phyloP scores from a whole-genome alignment of 2,329 filamentous ascomycete species.

The Verticillium klebahnii region DNA sequence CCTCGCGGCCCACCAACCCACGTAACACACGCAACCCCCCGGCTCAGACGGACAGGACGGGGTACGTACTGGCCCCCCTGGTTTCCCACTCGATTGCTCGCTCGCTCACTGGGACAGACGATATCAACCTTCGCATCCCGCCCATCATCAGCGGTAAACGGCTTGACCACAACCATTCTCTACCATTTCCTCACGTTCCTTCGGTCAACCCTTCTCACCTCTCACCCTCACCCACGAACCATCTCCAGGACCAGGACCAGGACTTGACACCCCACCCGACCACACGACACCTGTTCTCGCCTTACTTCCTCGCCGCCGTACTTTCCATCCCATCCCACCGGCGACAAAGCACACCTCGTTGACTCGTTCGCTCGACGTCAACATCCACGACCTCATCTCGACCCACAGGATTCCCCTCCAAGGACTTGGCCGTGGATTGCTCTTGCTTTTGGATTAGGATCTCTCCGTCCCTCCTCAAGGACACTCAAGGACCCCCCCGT shows the following conservation, averaged over 20 bases:
- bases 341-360: conserved; percentile 17
- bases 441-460: conserved; percentile 15
- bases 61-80: not conserved
- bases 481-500: conserved; percentile 11
- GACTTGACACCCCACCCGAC: not conserved
- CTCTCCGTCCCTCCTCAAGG: conserved; percentile 11
- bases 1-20: not conserved
- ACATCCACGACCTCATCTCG: not conserved
- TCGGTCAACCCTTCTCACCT: conserved; percentile 14
- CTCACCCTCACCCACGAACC: not conserved
- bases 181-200: conserved; percentile 32
- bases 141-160: conserved; percentile 5
- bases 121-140: conserved; percentile 15
- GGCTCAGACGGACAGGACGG: not conserved
- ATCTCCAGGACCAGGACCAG: not conserved
- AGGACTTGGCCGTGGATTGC: conserved; percentile 3
- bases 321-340: conserved; percentile 1
- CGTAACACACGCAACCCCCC: not conserved
- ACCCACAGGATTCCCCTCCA: not conserved
- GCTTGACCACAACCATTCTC: conserved; percentile 4
- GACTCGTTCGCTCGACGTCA: conserved; percentile 50
- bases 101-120: conserved; percentile 11
- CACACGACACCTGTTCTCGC: not conserved
- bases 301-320: conserved; percentile 5
- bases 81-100: conserved; percentile 4